Conservation (phyloP, 805 yeast genomes). For the Candida michaelii region DNA sequence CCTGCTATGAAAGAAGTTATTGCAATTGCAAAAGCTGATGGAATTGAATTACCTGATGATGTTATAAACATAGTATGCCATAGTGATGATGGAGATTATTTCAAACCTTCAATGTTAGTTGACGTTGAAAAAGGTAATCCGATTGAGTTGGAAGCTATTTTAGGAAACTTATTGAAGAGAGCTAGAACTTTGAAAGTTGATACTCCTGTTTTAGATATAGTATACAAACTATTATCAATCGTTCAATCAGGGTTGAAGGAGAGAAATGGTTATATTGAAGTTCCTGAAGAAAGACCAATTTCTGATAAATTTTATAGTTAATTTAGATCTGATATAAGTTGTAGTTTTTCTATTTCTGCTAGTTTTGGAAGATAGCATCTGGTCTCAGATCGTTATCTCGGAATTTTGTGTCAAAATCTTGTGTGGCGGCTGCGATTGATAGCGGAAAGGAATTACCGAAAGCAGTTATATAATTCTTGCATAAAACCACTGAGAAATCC, state of each 20-base stretch:
- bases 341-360: too few species aligned
- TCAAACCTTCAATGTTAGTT: conserved; percentile 41
- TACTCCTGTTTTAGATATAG: conserved; percentile 57
- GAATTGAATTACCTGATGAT: conserved; percentile 51
- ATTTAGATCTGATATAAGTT: neutral
- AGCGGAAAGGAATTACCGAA: too few species aligned
- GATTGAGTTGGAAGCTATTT: conserved; percentile 37
- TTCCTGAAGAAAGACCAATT: conserved; percentile 14
- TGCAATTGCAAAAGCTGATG: conserved; percentile 68
- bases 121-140: conserved; percentile 37
- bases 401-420: too few species aligned
- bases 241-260: conserved; percentile 65
- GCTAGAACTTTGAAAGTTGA: conserved; percentile 38
- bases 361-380: too few species aligned
- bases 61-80: conserved; percentile 52
- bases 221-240: conserved; percentile 60
- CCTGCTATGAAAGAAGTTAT: conserved; percentile 74
- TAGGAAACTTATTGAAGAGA: conserved; percentile 37
- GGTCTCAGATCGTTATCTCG: too few species aligned
- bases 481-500: too few species aligned
- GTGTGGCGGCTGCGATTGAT: too few species aligned
- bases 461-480: too few species aligned
- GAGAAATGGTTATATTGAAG: conserved; percentile 35
- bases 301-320: conserved; percentile 9
- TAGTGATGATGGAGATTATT: conserved; percentile 44